Evolutionary conservation across 1,284 basidiomycete species (phyloP).

Genomic region (Trametes hirsuta): DNA sequence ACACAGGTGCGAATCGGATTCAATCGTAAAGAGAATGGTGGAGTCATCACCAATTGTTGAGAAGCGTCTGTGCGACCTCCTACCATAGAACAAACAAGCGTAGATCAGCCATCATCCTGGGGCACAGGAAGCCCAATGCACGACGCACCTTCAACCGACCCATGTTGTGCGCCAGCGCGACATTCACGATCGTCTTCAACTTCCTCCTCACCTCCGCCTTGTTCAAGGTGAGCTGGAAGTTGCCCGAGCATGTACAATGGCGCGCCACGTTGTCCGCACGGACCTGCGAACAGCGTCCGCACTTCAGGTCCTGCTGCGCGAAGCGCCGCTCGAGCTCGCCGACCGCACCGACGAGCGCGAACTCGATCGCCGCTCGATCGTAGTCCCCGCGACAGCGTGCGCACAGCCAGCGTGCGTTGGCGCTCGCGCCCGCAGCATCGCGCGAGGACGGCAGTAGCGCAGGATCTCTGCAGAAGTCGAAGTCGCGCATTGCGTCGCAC

Average conservation of each 20-base stretch:
- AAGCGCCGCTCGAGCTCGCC: conserved; percentile 75
- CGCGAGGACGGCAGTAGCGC: conserved; percentile 73
- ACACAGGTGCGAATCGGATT: not conserved
- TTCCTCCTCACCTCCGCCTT: conserved; percentile 72
- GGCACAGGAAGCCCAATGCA: not conserved
- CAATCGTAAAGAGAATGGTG: not conserved
- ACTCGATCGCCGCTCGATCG: conserved; percentile 86
- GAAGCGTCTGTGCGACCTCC: conserved; percentile 41
- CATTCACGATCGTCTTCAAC: conserved; percentile 80
- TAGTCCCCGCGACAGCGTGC: conserved; percentile 83
- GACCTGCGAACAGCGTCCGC: conserved; percentile 87
- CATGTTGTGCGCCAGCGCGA: conserved; percentile 75
- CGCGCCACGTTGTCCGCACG: conserved; percentile 86
- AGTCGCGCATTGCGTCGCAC: conserved; percentile 89
- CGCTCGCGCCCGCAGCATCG: conserved; percentile 35
- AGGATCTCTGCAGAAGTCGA: conserved; percentile 95
- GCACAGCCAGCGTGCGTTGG: conserved; percentile 62
- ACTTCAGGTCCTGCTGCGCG: conserved; percentile 89
- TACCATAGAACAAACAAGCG: conserved; percentile 25
- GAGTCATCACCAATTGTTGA: conserved; percentile 24
- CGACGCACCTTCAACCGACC: conserved; percentile 62
- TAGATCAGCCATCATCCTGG: not conserved
- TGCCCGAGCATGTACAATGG: conserved; percentile 89
- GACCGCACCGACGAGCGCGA: conserved; percentile 81
- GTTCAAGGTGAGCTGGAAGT: conserved; percentile 72